Conservation (phyloP, 306 rosid genomes). For the Begonia masoniana region DNA sequence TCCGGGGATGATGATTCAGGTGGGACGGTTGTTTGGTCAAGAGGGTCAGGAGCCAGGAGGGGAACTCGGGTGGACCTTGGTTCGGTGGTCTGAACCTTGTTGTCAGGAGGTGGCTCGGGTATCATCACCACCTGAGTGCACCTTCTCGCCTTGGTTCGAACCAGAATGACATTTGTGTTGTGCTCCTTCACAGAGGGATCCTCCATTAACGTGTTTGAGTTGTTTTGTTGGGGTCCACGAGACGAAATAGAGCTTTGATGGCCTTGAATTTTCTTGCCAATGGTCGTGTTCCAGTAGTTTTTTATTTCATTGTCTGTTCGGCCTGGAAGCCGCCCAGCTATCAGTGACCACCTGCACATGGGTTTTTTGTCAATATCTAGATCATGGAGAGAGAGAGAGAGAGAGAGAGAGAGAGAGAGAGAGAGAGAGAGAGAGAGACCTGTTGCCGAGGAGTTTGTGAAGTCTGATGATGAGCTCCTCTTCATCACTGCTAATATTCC, state of each 20-base stretch:
- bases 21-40: no score
- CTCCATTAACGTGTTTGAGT: no score
- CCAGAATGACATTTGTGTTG: no score
- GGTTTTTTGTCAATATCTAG: not conserved
- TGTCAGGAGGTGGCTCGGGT: no score
- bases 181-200: no score
- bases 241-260: slow-evolving; percentile 3
- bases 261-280: slow-evolving; percentile 39
- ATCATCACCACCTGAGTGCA: no score
- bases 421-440: slow-evolving; percentile 8
- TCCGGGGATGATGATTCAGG: not conserved
- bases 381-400: not conserved
- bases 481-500: slow-evolving; percentile 31
- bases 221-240: not conserved
- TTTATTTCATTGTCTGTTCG: slow-evolving; percentile 88
- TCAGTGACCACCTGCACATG: slow-evolving; percentile 53
- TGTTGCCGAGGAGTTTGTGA: slow-evolving; percentile 37
- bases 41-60: no score
- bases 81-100: no score
- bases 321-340: slow-evolving; percentile 75
- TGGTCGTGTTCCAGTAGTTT: slow-evolving; percentile 61
- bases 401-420: not conserved
- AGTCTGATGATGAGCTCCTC: slow-evolving; percentile 41
- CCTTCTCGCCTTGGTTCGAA: no score
- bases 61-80: no score